phyloP scores from a whole-genome alignment of 352 stramenopile species.

The Paralagenidium karlingii region DNA sequence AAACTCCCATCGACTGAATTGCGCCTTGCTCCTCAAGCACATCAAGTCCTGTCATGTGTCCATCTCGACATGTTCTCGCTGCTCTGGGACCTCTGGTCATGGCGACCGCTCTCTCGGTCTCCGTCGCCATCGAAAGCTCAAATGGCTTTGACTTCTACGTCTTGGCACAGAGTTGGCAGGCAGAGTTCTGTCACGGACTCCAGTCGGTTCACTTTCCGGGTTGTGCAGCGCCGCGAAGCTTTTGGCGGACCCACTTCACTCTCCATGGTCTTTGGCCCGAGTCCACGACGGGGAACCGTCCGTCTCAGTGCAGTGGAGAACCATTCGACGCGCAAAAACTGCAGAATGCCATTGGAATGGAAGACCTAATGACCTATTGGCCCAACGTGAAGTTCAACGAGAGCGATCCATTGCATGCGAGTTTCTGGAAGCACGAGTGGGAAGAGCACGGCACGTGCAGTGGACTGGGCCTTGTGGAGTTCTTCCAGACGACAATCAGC shows the following conservation, averaged over 20 bases:
- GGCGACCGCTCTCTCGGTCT: no score
- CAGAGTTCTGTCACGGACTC: slow-evolving; percentile 68
- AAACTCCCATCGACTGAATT: no score
- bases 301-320: slow-evolving; percentile 59
- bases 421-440: slow-evolving; percentile 93
- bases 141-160: slow-evolving; percentile 83
- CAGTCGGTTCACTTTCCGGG: slow-evolving; percentile 42
- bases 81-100: no score
- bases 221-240: slow-evolving; percentile 42
- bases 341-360: slow-evolving; percentile 50
- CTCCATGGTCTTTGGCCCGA: slow-evolving; percentile 86
- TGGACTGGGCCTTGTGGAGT: slow-evolving; percentile 66
- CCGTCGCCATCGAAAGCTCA: no score
- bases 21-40: no score
- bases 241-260: slow-evolving; percentile 79
- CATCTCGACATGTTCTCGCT: no score
- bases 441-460: slow-evolving; percentile 89
- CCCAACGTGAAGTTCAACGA: slow-evolving; percentile 72
- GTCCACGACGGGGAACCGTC: slow-evolving; percentile 38
- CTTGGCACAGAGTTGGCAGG: slow-evolving; percentile 84
- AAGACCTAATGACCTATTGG: slow-evolving; percentile 69
- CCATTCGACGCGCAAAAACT: slow-evolving; percentile 52
- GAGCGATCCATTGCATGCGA: slow-evolving; percentile 24
- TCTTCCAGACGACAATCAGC: slow-evolving; percentile 76
- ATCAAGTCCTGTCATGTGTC: no score